Evolutionary conservation across 495 filamentous ascomycete species (phyloP).

Genomic region (Xylaria grammica): DNA sequence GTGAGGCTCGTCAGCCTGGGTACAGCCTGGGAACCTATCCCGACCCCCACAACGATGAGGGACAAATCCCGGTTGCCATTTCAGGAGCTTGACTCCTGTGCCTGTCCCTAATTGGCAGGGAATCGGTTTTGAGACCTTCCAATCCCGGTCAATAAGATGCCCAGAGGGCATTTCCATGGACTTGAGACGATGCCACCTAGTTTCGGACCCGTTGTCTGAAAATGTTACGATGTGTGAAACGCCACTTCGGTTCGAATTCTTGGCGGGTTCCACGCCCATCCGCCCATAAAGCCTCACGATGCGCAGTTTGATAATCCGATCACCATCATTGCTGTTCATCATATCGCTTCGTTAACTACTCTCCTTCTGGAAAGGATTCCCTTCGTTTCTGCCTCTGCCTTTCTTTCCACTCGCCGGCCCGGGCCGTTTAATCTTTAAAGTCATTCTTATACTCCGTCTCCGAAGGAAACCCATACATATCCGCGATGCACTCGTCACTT

Average conservation of each 20-base stretch:
- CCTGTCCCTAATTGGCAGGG: background rate
- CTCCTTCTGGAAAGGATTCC: slow-evolving; percentile 8
- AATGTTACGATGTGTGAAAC: slow-evolving; percentile 8
- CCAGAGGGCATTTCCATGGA: background rate
- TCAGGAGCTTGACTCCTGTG: background rate
- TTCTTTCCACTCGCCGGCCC: background rate
- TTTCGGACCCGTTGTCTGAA: background rate
- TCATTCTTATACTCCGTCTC: background rate
- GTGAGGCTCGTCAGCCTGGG: background rate
- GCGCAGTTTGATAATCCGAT: slow-evolving; percentile 9
- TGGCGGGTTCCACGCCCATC: background rate
- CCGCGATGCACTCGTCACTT: slow-evolving; percentile 29
- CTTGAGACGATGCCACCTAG: slow-evolving; percentile 13
- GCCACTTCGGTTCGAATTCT: background rate
- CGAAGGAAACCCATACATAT: background rate
- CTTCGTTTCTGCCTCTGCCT: background rate
- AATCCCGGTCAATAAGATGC: background rate
- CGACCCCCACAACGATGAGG: background rate
- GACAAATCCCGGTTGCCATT: background rate
- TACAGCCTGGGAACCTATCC: no score
- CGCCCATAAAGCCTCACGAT: slow-evolving; percentile 11
- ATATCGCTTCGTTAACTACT: background rate
- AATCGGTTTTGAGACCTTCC: background rate
- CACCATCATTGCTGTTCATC: background rate
- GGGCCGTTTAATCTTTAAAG: background rate